Evolutionary conservation across 768 basidiomycete genomes (phyloP).

Genomic region (Podaxis mareebaensis): DNA sequence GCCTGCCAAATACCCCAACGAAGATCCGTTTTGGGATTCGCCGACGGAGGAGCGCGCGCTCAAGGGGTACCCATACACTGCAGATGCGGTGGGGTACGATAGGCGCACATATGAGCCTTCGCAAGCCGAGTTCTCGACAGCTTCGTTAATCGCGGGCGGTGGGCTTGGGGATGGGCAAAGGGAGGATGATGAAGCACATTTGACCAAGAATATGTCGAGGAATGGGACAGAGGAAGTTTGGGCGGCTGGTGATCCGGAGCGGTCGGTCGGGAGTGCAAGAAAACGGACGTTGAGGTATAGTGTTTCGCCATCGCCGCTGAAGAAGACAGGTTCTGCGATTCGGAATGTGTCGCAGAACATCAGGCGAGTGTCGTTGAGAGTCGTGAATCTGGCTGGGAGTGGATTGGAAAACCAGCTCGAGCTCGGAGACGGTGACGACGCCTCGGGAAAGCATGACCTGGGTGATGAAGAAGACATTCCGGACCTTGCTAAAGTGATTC

Average conservation of each 20-base stretch:
- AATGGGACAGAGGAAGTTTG: constrained; percentile 30
- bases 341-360: constrained; percentile 58
- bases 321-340: constrained; percentile 60
- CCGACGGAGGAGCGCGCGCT: constrained; percentile 34
- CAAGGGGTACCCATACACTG: constrained; percentile 32
- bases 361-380: constrained; percentile 68
- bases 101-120: constrained; percentile 40
- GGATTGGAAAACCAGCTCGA: constrained; percentile 62
- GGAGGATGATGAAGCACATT: constrained; percentile 60
- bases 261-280: constrained; percentile 19
- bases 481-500: constrained; percentile 45
- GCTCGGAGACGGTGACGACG: constrained; percentile 49
- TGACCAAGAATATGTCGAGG: constrained; percentile 54
- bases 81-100: constrained; percentile 31
- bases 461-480: constrained; percentile 38
- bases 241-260: constrained; percentile 49
- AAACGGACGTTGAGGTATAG: constrained; percentile 54
- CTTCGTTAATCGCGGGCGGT: constrained; percentile 44
- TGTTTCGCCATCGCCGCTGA: constrained; percentile 55
- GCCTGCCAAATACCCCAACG: constrained; percentile 10
- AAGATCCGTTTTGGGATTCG: constrained; percentile 46
- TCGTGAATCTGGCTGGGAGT: constrained; percentile 74
- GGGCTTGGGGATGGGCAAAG: constrained; percentile 40
- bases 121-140: constrained; percentile 49
- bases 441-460: constrained; percentile 28